These are phyloP conservation scores for Talaromyces sp. DNA, from an alignment of 2,329 filamentous ascomycete species.

Conservation along the genomic window DNA sequence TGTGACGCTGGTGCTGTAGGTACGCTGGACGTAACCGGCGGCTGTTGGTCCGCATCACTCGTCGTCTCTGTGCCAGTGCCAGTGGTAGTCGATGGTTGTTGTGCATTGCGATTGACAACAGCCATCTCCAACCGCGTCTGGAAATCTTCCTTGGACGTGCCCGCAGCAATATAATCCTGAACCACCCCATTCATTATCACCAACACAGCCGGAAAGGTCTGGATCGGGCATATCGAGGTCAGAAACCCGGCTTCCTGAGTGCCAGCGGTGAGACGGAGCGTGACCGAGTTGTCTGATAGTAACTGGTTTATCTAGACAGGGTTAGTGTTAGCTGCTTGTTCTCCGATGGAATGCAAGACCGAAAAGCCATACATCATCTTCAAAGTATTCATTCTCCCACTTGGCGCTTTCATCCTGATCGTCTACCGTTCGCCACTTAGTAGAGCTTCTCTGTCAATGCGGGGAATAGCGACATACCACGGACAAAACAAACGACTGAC, in stretches of 20 bases:
- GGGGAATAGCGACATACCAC: constrained; percentile 49
- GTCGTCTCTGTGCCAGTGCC: constrained; percentile 1
- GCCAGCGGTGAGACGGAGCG: constrained; percentile 65
- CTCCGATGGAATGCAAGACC: constrained; percentile 1
- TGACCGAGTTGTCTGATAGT: constrained; percentile 60
- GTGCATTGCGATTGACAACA: constrained; percentile 28
- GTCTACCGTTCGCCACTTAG: constrained; percentile 47
- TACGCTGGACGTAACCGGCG: neutral
- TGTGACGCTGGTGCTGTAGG: constrained; percentile 9
- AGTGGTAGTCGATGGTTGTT: neutral
- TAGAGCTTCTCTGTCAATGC: constrained; percentile 10
- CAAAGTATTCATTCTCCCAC: constrained; percentile 67
- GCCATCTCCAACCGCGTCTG: constrained; percentile 47
- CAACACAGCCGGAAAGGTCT: constrained; percentile 71
- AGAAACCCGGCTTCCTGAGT: constrained; percentile 79
- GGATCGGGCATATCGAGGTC: constrained; percentile 76
- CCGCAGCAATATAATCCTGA: constrained; percentile 68
- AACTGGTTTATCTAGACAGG: constrained; percentile 49
- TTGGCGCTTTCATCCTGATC: constrained; percentile 61
- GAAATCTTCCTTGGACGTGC: constrained; percentile 63
- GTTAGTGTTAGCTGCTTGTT: constrained; percentile 8
- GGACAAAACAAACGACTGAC: constrained; percentile 79
- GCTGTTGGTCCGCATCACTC: neutral
- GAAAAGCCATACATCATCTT: constrained; percentile 38
- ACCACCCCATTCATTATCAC: constrained; percentile 75